Percentiles rank a stretch among this genome's conserved stretches.
Evolutionary conservation across 371 early-diverging fungal species (phyloP).

Genomic region (Zychaea mexicana): DNA sequence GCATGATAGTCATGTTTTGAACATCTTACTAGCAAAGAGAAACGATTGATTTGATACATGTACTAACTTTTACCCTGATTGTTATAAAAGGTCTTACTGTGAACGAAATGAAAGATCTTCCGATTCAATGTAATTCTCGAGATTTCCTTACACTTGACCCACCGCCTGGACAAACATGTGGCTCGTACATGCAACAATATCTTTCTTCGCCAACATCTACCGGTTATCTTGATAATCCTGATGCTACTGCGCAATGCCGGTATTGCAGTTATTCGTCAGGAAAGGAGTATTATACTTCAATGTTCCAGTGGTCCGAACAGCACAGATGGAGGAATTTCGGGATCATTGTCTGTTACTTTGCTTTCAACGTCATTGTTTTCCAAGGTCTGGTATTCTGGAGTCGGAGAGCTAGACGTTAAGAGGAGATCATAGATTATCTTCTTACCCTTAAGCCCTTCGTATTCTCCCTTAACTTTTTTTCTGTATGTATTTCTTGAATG

Average conservation of each 20-base stretch:
- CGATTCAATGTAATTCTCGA: constrained; percentile 43
- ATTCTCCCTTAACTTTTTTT: too few relatives aligned
- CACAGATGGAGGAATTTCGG: constrained; percentile 73
- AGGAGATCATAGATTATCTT: too few relatives aligned
- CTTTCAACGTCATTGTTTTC: constrained; percentile 51
- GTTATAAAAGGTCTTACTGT: constrained; percentile 31
- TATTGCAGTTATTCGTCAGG: constrained; percentile 63
- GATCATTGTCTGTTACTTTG: constrained; percentile 50
- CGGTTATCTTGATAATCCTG: constrained; percentile 57
- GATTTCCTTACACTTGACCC: constrained; percentile 56
- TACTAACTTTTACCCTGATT: too few relatives aligned
- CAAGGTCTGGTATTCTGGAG: constrained; percentile 21
- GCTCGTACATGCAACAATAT: constrained; percentile 54
- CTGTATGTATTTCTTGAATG: too few relatives aligned
- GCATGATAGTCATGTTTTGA: too few relatives aligned
- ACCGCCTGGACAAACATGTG: constrained; percentile 62
- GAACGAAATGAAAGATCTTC: constrained; percentile 57
- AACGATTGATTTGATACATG: too few relatives aligned
- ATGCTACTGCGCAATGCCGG: constrained; percentile 49
- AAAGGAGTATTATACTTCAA: constrained; percentile 46
- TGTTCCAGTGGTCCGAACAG: constrained; percentile 28
- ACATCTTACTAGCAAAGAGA: too few relatives aligned
- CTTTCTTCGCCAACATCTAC: constrained; percentile 26
- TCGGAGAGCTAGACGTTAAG: constrained; percentile 26
- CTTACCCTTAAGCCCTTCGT: too few relatives aligned